Evolutionary conservation across 805 yeast genomes (phyloP), one percentile per base, ranked within the genome.

Genomic region (Cyberlindnera euphorbiae): DNA sequence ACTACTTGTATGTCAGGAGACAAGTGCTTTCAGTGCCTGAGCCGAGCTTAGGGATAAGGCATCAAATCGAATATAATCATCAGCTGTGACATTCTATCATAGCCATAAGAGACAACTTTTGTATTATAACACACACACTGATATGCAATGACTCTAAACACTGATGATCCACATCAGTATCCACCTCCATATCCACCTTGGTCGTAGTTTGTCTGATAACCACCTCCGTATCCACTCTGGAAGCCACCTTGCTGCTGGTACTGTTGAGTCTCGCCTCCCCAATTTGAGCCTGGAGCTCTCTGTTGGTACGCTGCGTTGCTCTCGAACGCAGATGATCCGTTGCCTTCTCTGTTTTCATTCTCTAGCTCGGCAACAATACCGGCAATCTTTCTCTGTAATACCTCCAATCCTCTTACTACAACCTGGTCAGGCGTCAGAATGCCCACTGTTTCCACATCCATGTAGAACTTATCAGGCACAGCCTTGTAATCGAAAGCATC

Each of bases 371-470:
- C 73, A 40, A 84, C 75, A 39, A 93, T 79, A 41, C 85, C 84
- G 10, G 97, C 98, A 32, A 93, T 77, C 63, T 93, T 93, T 63
- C 80, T 79, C 59, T 88, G 96, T 50, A 93, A 65, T 22, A 88
- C 88, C 35, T 75, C 79, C 47, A 94, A 79, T 32, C 96, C 89
- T 52, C 89, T 78, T 34, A 79, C 64, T 16, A 93, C 86, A 19
- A 93, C 96, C 49, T 86, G 95, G 53, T 88, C 84, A 1, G 96
- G 94, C 36, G 84, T 76, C 41, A 93, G 74, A 33, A 81, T 77
- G 4, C 98, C 98, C 11, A 89, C 83, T 1, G 97, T 85, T 62
- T 93, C 99, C 8, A 94, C 84, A 48, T 85, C 90, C 55, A 90
- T 64, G 60, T 93, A 93, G 52, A 80, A 93, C 46, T 77, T 79